Conservation (phyloP, 192 early-diverging fungal species). For the Coemansia sp. region DNA sequence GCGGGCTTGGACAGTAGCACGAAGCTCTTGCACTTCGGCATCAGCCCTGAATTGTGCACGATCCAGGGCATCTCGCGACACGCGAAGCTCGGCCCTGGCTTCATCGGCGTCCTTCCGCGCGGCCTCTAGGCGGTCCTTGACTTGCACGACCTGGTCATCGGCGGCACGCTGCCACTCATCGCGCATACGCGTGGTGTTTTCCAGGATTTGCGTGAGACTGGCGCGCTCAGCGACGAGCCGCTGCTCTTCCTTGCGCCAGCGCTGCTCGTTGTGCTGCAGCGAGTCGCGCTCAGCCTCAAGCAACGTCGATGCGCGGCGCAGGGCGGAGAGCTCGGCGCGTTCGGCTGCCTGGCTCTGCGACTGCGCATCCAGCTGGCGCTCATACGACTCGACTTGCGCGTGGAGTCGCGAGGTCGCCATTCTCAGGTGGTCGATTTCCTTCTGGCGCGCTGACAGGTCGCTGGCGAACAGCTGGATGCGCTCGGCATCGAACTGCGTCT, state of each 20-base stretch:
- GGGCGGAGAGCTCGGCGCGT: conserved; percentile 55
- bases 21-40: conserved; percentile 35
- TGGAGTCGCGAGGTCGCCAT: conserved; percentile 60
- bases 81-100: conserved; percentile 27
- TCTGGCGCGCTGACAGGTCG: conserved; percentile 58
- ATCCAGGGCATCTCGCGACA: conserved; percentile 32
- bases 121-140: conserved; percentile 28
- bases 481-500: conserved; percentile 59
- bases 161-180: conserved; percentile 45
- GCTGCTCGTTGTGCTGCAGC: conserved; percentile 38
- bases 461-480: conserved; percentile 66
- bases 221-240: conserved; percentile 42
- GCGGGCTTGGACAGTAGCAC: conserved; percentile 36
- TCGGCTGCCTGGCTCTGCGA: conserved; percentile 55
- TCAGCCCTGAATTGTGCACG: conserved; percentile 33
- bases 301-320: conserved; percentile 56
- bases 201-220: conserved; percentile 51
- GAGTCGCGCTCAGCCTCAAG: conserved; percentile 58
- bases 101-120: conserved; percentile 25
- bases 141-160: conserved; percentile 24
- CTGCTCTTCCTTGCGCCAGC: conserved; percentile 45
- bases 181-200: conserved; percentile 54
- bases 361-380: conserved; percentile 63
- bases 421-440: conserved; percentile 67
- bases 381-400: conserved; percentile 58